Evolutionary conservation across 805 yeast species (phyloP).

Genomic region (Candida argentea): DNA sequence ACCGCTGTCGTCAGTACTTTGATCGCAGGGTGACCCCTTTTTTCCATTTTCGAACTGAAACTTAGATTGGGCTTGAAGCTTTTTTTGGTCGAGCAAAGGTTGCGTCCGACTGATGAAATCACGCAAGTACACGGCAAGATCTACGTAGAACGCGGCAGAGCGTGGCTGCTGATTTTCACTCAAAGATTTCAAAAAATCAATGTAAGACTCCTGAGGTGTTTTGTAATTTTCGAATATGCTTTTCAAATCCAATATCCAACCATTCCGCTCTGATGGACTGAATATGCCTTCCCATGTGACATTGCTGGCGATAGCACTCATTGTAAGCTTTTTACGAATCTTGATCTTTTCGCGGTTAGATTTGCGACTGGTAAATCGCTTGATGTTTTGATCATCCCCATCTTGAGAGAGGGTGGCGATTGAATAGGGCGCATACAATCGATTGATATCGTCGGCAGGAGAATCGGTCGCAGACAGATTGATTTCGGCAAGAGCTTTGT

Average conservation of each 20-base stretch:
- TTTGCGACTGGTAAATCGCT: constrained; percentile 11
- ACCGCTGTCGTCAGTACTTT: no score
- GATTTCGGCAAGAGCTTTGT: neutral
- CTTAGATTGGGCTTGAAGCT: neutral
- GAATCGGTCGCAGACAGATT: neutral
- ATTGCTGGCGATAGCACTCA: constrained; percentile 42
- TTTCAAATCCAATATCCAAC: constrained; percentile 52
- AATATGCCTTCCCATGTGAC: constrained; percentile 42
- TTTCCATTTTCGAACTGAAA: no score
- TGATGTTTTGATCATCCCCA: constrained; percentile 6
- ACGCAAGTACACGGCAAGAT: constrained; percentile 1
- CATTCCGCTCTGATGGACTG: constrained; percentile 51
- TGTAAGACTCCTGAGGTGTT: no score
- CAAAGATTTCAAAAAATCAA: no score
- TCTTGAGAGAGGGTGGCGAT: constrained; percentile 9
- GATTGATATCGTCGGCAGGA: constrained; percentile 9
- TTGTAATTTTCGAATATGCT: constrained; percentile 43
- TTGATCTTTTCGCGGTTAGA: constrained; percentile 7
- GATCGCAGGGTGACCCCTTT: no score
- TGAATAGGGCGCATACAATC: constrained; percentile 14
- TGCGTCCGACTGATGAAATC: neutral
- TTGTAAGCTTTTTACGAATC: constrained; percentile 25
- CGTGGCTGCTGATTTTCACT: no score
- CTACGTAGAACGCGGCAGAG: constrained; percentile 20
- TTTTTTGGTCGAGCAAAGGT: neutral